Percentiles rank a stretch among this genome's conserved stretches.
Conservation (phyloP, 1,139 yeast genomes). For the Groenewaldozyma sp. region DNA sequence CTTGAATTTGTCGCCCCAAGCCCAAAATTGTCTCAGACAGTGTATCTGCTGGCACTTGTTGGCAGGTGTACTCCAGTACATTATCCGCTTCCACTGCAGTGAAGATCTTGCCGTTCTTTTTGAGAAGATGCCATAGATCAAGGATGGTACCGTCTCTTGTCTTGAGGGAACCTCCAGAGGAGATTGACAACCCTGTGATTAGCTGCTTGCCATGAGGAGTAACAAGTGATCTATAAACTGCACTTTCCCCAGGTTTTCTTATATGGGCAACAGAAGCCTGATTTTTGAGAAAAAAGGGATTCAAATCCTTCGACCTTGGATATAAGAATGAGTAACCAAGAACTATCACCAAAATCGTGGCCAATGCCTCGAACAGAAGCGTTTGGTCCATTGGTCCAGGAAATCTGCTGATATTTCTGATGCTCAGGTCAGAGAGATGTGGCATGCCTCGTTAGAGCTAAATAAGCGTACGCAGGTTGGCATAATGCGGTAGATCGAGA, state of each 20-base stretch:
- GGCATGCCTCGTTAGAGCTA: too few species aligned
- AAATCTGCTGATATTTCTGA: too few species aligned
- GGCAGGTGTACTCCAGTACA: constrained; percentile 1
- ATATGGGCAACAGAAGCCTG: constrained; percentile 50
- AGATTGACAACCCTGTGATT: constrained; percentile 47
- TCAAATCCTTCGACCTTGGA: constrained; percentile 39
- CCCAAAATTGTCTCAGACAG: constrained; percentile 10
- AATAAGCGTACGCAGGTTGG: too few species aligned
- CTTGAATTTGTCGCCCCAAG: constrained; percentile 8
- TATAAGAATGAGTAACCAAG: constrained; percentile 20
- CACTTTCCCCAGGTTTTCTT: constrained; percentile 45
- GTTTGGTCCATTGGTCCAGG: constrained; percentile 10
- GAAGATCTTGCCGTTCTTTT: constrained; percentile 5
- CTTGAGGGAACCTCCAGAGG: constrained; percentile 20
- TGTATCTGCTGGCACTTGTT: constrained; percentile 7
- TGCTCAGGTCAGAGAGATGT: too few species aligned
- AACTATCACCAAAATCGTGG: constrained; percentile 15
- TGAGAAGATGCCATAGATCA: constrained; percentile 43
- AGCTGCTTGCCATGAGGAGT: constrained; percentile 33
- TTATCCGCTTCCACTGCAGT: constrained; percentile 3
- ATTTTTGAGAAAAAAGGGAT: constrained; percentile 42
- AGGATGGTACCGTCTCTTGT: constrained; percentile 47
- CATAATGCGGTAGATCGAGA: too few species aligned
- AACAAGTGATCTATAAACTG: constrained; percentile 53
- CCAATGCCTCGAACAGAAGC: constrained; percentile 17